phyloP scores from a whole-genome alignment of 2,329 filamentous ascomycete species.

The Elsinoe fawcettii region DNA sequence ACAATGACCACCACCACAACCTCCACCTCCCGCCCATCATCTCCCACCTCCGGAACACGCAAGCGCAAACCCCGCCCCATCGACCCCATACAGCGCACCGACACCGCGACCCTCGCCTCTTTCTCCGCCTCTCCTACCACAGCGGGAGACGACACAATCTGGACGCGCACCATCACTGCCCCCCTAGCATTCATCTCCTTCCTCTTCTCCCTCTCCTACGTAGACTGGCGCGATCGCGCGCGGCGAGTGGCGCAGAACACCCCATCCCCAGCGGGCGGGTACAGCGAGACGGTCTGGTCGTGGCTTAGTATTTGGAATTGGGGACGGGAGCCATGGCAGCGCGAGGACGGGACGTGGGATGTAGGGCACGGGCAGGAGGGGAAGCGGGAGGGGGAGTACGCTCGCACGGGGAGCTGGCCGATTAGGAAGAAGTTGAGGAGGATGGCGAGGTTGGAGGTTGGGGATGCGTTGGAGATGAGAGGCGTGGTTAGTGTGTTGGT shows the following conservation, averaged over 20 bases:
- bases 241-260: neutral
- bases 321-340: neutral
- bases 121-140: neutral
- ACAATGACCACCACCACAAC: slow-evolving; percentile 5
- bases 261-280: neutral
- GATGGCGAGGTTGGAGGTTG: slow-evolving; percentile 10
- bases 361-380: neutral
- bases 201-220: slow-evolving; percentile 11
- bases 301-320: neutral
- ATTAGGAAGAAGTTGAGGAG: slow-evolving; percentile 12
- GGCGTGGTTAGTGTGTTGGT: neutral
- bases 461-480: slow-evolving; percentile 9
- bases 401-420: slow-evolving; percentile 3
- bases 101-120: neutral
- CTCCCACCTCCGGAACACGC: neutral
- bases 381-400: slow-evolving; percentile 6
- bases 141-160: neutral
- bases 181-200: slow-evolving; percentile 10
- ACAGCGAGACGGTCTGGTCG: neutral
- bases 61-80: neutral
- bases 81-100: neutral
- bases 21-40: neutral
- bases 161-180: neutral
- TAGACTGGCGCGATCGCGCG: slow-evolving; percentile 10
- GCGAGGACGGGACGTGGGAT: slow-evolving; percentile 13